These are phyloP conservation scores for Pyrrhoderma noxium DNA, from an alignment of 1,284 basidiomycete genomes.

Conservation along the genomic window DNA sequence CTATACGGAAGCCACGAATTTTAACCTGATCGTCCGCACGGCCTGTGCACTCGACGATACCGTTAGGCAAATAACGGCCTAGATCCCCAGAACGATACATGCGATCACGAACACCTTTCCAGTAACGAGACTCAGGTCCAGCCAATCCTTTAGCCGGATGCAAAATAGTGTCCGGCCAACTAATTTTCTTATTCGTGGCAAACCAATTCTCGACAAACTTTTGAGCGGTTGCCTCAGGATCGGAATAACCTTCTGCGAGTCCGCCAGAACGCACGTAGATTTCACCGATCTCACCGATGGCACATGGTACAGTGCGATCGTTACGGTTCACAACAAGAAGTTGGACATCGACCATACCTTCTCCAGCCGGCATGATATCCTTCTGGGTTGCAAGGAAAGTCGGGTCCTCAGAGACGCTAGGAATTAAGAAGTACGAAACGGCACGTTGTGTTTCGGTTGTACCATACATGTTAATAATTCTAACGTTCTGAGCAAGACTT, in stretches of 20 bases:
- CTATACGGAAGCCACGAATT: slow-evolving; percentile 98
- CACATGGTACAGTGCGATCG: slow-evolving; percentile 84
- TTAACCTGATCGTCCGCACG: slow-evolving; percentile 99
- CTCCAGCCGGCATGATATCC: slow-evolving; percentile 96
- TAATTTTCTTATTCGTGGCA: slow-evolving; percentile 36
- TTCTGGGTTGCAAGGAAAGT: slow-evolving; percentile 94
- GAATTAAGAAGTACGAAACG: slow-evolving; percentile 95
- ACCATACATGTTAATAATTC: slow-evolving; percentile 99
- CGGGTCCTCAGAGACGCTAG: slow-evolving; percentile 75
- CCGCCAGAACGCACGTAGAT: slow-evolving; percentile 98
- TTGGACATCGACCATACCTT: slow-evolving; percentile 98
- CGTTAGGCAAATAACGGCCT: slow-evolving; percentile 90
- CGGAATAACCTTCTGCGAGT: slow-evolving; percentile 92
- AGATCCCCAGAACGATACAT: slow-evolving; percentile 99
- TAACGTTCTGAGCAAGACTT: slow-evolving; percentile 85
- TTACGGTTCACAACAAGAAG: slow-evolving; percentile 95
- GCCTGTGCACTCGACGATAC: slow-evolving; percentile 94
- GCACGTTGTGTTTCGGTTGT: slow-evolving; percentile 99
- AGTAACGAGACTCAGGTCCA: slow-evolving; percentile 69
- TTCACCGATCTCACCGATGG: slow-evolving; percentile 95
- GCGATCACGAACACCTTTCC: slow-evolving; percentile 96
- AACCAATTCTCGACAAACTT: slow-evolving; percentile 97
- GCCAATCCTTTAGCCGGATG: slow-evolving; percentile 49
- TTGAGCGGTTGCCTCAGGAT: slow-evolving; percentile 75
- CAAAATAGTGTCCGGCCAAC: slow-evolving; percentile 64